These are phyloP conservation scores for Leccinum disarticulatum DNA, from an alignment of 768 basidiomycete genomes.

Conservation along the genomic window DNA sequence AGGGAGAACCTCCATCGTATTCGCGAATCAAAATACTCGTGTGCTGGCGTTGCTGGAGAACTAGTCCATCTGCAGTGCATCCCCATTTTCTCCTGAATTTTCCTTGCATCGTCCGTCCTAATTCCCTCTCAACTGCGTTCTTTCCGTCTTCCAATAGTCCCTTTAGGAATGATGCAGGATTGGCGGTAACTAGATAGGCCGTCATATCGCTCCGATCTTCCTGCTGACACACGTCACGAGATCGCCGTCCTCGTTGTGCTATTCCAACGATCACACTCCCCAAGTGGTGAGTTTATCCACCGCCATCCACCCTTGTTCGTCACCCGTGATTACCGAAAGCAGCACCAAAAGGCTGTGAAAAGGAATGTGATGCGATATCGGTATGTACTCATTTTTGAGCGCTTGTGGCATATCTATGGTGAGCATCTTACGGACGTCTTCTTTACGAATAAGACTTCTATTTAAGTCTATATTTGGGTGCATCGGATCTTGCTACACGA, in stretches of 20 bases:
- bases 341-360: not conserved
- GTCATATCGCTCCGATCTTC: not conserved
- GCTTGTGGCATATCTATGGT: not conserved
- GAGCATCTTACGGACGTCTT: not conserved
- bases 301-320: not conserved
- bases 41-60: not conserved
- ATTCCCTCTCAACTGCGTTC: conserved; percentile 1
- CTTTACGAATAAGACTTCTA: not conserved
- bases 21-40: not conserved
- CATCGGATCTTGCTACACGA: not conserved
- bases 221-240: not conserved
- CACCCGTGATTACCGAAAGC: not conserved
- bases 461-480: not conserved
- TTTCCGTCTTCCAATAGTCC: not conserved
- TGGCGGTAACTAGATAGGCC: not conserved
- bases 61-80: no score
- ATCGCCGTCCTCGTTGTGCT: not conserved
- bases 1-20: no score
- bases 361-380: not conserved
- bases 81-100: not conserved
- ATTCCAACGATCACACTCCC: not conserved
- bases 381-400: not conserved
- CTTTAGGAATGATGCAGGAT: not conserved
- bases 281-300: not conserved
- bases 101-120: conserved; percentile 5